Evolutionary conservation across 2,329 filamentous ascomycete species (phyloP), one percentile per base, ranked within the genome.

Genomic region (Diaporthe aspalathi): DNA sequence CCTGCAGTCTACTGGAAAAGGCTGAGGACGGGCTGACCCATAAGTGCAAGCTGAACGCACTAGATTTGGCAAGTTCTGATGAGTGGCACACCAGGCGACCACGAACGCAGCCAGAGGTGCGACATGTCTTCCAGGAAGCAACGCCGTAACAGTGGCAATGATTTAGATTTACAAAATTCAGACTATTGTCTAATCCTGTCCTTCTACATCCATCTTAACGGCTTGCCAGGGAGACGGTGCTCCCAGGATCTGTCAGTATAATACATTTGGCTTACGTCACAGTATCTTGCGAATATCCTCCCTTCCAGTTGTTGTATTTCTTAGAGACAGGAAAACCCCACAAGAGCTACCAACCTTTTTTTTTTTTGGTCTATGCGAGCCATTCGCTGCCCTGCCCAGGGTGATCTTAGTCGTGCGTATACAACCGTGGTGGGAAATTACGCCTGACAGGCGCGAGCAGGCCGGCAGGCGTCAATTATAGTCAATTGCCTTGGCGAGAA

Each of bases 401-500:
- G n/a, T 29, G 16, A 7, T 11, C 27, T 5, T 3, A 22, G 27
- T 63, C 22, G 27, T 20, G 56, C 43, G 22, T 11, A n/a, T 35
- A 24, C n/a, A n/a, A n/a, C 54, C 22, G 6, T 3, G 17, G 38
- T 38, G 17, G 27, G 16, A 50, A 65, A 65, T 38, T 50, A 27
- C 29, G 20, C 29, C 7, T 50, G 60, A 24, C 29, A 24, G 29
- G 12, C 27, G 43, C 9, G 43, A 49, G 27, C 60, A 63, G 43
- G 60, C 24, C 60, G 38, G 60, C 43, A 38, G 29, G n/a, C 60
- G 43, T 24, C 27, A 43, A 50, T 24, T 38, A 38, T 50, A 50
- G 43, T 22, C 35, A n/a, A 38, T 35, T 3, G 43, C 14, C 60
- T 65, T 65, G 60, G 45, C 60, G n/a, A 24, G 29, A 24, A 65